Base-by-base conservation (phyloP, 495 filamentous ascomycete species). In the Penicillium paxilli region DNA sequence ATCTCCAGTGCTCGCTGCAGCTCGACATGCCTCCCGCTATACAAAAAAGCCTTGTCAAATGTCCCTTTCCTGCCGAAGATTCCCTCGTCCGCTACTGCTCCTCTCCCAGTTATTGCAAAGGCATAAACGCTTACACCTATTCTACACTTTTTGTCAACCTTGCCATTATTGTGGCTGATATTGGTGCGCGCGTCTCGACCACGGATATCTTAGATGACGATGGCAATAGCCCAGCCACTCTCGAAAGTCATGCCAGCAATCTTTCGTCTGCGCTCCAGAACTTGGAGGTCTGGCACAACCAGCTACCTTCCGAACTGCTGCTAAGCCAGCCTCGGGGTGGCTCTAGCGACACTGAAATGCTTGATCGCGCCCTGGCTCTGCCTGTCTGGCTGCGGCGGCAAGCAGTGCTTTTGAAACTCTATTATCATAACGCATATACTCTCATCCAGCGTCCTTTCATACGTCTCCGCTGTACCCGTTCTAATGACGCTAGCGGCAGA, bases 1-100 rank as follows among this genome's bases (percentile, higher is more conserved):
- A 49, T 37, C 12, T 49, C 47, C 47, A 49, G 47, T 49, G 47
- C 30, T 49, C 47, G 17, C 28, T 49, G n/a, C 47, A 49, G 28
- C 47, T 49, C 19, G 47, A 20, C 28, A 37, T 49, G 47, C 47
- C 47, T 12, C 9, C 47, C 47, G 47, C 47, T 17, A 37, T 11
- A n/a, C 47, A 49, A 30, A 32, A 49, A 22, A 49, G 47, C 26
- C 28, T 49, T 3, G 47, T 49, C 1, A 49, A 49, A 38, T 49
- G 47, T 22, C 30, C 47, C 24, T 32, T 49, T 22, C 47, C 47
- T 37, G 28, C 47, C 28, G 47, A 49, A n/a, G 47, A 49, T 17
- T 11, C 47, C 17, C 47, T 49, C 28, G 28, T n/a, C 26, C 47
- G 28, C 19, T 37, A 49, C 16, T 16, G 5, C 28, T 19, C 28